Base-by-base conservation (phyloP, 768 basidiomycete species). In the Phaffia australis region DNA sequence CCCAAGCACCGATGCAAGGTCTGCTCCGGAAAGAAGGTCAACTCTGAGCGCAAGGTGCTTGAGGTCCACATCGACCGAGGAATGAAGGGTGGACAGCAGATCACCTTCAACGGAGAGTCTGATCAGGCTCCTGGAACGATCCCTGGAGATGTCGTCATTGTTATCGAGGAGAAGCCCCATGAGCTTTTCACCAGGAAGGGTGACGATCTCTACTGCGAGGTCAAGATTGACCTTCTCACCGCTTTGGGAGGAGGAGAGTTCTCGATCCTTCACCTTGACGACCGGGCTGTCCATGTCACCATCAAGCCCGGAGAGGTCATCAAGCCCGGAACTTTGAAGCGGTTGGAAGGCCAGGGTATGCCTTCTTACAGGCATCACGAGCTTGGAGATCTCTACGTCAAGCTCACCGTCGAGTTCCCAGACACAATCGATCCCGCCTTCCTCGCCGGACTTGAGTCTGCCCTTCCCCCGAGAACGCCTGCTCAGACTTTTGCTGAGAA, bases 51-150 rank as follows among this genome's bases (percentile, higher is more conserved):
- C 78, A 98, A 98, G 79, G 85, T 97, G 69, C 80, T 98, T 73
- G 95, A 99, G 78, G 94, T 99, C 48, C 88, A 92, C 75, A 87
- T 97, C 81, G 93, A 97, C 82, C 92, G 90, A 81, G 92, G 92
- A 60, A 95, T 95, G 92, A 89, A 87, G 79, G 86, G 87, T 64
- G 90, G 89, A 15, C 88, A 94, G 77, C 89, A 88, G 0, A 87
- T 94, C 73, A 83, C 81, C 63, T 95, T 94, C 79, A 75, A 80
- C 63, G 92, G 92, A 56, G 93, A 94, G 79, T 89, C 88, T 71
- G 91, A 95, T 74, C 91, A 95, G 76, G 84, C 88, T 3, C 93
- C 94, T 1, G 85, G 81, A 18, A 85, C 88, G 52, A 83, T 89
- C 67, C 86, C 95, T 1, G 95, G 95, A 71, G 95, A 99, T 71